A percentile compares a stretch with the other conserved stretches of the same genome.
Evolutionary conservation across 768 basidiomycete genomes (phyloP).

Genomic region (Hygrocybe coccinea): DNA sequence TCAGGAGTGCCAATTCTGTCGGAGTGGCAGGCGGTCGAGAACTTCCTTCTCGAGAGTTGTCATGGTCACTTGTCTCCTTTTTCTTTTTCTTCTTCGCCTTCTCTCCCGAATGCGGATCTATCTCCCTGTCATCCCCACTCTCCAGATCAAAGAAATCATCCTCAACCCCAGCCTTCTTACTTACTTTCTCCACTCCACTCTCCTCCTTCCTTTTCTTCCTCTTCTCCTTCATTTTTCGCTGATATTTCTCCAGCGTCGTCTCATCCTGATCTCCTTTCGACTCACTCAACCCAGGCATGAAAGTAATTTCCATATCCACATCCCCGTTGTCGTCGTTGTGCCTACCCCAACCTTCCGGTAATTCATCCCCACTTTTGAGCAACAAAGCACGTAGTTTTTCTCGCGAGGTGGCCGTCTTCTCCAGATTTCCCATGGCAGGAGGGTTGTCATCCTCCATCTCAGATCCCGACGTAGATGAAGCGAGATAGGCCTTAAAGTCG

Average conservation of each 20-base stretch:
- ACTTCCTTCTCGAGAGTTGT: constrained; percentile 11
- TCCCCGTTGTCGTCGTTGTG: constrained; percentile 43
- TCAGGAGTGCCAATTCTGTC: constrained; percentile 63
- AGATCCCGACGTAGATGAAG: constrained; percentile 63
- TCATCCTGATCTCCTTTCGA: constrained; percentile 49
- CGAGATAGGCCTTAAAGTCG: constrained; percentile 80
- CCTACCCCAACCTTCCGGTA: constrained; percentile 82
- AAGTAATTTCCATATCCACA: constrained; percentile 93
- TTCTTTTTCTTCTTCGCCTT: constrained; percentile 21
- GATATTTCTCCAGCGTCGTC: constrained; percentile 86
- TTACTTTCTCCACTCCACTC: constrained; percentile 13
- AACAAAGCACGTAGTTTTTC: constrained; percentile 74
- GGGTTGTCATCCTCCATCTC: constrained; percentile 44
- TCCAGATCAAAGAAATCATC: constrained; percentile 80
- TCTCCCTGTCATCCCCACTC: constrained; percentile 35
- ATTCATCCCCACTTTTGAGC: constrained; percentile 57
- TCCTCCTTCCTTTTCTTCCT: constrained; percentile 73
- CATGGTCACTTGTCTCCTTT: constrained; percentile 14
- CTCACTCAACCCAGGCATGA: constrained; percentile 75
- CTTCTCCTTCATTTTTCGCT: constrained; percentile 86
- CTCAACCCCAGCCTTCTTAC: constrained; percentile 16
- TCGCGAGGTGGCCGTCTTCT: constrained; percentile 45
- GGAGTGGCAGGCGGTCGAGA: constrained; percentile 45
- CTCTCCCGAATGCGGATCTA: constrained; percentile 8
- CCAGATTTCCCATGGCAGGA: constrained; percentile 22